Base-by-base conservation (phyloP, 306 rosid genomes). In the Canavalia ensiformis region DNA sequence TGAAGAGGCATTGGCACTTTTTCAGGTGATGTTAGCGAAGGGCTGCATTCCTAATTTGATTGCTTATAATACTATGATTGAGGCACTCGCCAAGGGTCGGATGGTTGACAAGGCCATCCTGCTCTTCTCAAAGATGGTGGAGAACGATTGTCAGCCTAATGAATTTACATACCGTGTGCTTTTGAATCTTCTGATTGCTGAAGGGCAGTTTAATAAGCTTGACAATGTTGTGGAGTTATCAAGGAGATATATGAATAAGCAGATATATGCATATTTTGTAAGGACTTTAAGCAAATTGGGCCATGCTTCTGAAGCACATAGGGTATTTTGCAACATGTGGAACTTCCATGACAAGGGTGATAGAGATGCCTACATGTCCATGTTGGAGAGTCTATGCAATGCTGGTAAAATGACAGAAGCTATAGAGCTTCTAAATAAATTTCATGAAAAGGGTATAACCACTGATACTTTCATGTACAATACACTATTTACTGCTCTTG, bases 301-400 rank as follows among this genome's bases (percentile, higher is more conserved):
- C 33, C 95, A 91, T 86, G 81, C 88, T 67, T 78, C 91, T 84
- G 98, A 93, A 89, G 95, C 99, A 44, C 99, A 95, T 82, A 86
- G 94, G 67, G 76, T 95, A 50, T 95, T 95, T 81, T 93, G 99
- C 90, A 87, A 86, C 82, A 93, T 95, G 99, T 93, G 98, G 98
- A 90, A 74, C 80, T 84, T 86, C 72, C 97, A 91, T 73, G 90
- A 90, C 52, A 87, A 78, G 74, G 97, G 98, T 65, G 99, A 95
- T 72, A 86, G 77, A 58, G 90, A 90, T 45, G 94, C 98, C 8
- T 95, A 83, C 58, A 81, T 88, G 81, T 89, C 98, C 56, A 95
- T 93, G 96, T 79, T 95, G 86, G 98, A 93, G 85, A 91, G 97
- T 80, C 75, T 95, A 74, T 95, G 99, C 72, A 68, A 30, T 67